Evolutionary conservation across 2,329 filamentous ascomycete species (phyloP).

Genomic region (Claviceps maximensis): DNA sequence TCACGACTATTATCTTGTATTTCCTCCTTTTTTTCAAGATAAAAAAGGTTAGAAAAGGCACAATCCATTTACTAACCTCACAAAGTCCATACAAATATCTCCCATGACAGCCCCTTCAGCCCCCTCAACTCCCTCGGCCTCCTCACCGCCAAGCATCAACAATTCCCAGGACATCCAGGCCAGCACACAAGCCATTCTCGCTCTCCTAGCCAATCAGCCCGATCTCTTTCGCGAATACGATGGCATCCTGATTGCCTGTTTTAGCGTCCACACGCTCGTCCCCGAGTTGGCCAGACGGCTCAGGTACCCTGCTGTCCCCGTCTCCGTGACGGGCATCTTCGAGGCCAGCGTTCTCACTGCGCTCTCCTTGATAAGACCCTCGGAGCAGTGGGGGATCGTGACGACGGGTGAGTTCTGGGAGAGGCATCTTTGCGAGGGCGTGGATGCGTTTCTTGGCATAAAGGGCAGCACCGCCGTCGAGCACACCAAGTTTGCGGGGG

Average conservation of each 20-base stretch:
- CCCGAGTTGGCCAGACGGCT: slow-evolving; percentile 31
- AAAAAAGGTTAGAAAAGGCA: too few relatives aligned
- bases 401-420: slow-evolving; percentile 83
- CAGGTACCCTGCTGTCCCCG: too few relatives aligned
- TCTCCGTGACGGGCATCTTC: slow-evolving; percentile 55
- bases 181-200: slow-evolving; percentile 50
- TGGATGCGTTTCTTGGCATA: slow-evolving; percentile 48
- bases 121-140: too few relatives aligned
- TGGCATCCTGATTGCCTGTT: slow-evolving; percentile 79
- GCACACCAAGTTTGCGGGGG: slow-evolving; percentile 55
- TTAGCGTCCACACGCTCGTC: slow-evolving; percentile 72
- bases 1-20: too few relatives aligned
- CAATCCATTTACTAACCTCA: neutral
- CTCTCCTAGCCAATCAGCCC: slow-evolving; percentile 31
- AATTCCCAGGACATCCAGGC: slow-evolving; percentile 51
- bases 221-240: slow-evolving; percentile 38
- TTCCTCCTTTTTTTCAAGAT: too few relatives aligned
- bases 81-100: slow-evolving; percentile 35
- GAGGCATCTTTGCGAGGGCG: slow-evolving; percentile 51
- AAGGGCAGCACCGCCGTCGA: slow-evolving; percentile 15
- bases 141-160: slow-evolving; percentile 62
- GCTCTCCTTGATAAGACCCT: slow-evolving; percentile 32
- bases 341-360: slow-evolving; percentile 63
- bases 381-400: slow-evolving; percentile 66
- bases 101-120: slow-evolving; percentile 55